Evolutionary conservation across 2,329 filamentous ascomycete species (phyloP), one percentile per base, ranked within the genome.

Genomic region (Ophidiomyces ophidiicola): DNA sequence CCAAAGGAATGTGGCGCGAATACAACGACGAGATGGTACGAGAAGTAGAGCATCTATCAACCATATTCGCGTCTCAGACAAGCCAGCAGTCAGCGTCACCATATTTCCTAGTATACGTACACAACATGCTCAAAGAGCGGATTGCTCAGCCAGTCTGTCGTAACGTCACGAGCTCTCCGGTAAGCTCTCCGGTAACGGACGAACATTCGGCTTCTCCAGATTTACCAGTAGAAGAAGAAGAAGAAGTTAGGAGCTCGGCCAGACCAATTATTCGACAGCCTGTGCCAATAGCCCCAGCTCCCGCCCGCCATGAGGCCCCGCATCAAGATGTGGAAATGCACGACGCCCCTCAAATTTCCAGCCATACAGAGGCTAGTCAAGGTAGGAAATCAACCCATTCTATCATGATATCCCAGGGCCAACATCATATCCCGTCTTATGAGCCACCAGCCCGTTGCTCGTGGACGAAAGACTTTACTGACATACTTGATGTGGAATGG

Each of bases 11-110:
- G 14, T 98, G 90, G 87, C 79, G 86, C 42, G 85, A 83, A 53
- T 98, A 94, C 68, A 98, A 98, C 56, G 90, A 98, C 53, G 80
- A 80, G 39, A 71, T 71, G 11, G 86, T 98, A 17, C 78, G 74
- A 2, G 76, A 82, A 46, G 71, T 76, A 18, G 64, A 68, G 10
- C 72, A 82, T 50, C 68, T 72, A 5, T 67, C 69, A 11, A 73
- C 80, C 35, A 82, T 94, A 28, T 78, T 90, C 47, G 68, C 73
- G 17, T 69, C 74, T 45, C 69, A 82, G 34, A 76, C 74, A 44
- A 71, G 66, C 7, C 58, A 58, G 47, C 61, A 78, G 63, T 60
- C 72, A 0, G 82, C 84, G 3, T 87, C 85, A 34, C 84, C 85
- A 1, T 86, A 85, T 54, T 85, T 82, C 54, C 70, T 90, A 15